phyloP scores from a whole-genome alignment of 1,139 yeast genomes.

The Sugiyamaella pinicola region DNA sequence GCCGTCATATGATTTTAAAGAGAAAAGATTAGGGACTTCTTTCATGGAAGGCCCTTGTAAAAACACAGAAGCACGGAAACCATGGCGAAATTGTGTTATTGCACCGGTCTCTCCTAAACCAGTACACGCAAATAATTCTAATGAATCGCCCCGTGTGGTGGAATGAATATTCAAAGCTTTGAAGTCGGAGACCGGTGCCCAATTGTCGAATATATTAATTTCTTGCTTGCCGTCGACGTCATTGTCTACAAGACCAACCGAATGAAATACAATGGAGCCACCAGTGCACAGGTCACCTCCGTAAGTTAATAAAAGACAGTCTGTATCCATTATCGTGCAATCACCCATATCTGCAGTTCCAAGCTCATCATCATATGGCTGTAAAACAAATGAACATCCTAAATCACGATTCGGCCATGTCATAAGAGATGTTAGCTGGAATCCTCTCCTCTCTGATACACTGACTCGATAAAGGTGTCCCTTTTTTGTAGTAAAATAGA shows the following conservation, averaged over 20 bases:
- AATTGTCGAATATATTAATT: slow-evolving; percentile 43
- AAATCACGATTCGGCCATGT: slow-evolving; percentile 21
- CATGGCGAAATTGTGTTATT: slow-evolving; percentile 47
- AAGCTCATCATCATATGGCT: slow-evolving; percentile 24
- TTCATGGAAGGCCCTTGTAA: slow-evolving; percentile 31
- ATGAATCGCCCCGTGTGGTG: slow-evolving; percentile 26
- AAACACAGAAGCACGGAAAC: slow-evolving; percentile 43
- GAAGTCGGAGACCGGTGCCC: slow-evolving; percentile 55
- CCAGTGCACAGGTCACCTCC: slow-evolving; percentile 31
- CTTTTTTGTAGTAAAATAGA: slow-evolving; percentile 27
- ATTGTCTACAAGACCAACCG: neutral
- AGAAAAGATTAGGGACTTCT: slow-evolving; percentile 31
- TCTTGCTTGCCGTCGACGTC: slow-evolving; percentile 24
- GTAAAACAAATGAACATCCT: slow-evolving; percentile 28
- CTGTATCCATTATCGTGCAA: slow-evolving; percentile 16
- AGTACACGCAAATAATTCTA: slow-evolving; percentile 54
- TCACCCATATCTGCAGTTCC: slow-evolving; percentile 11
- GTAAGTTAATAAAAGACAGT: slow-evolving; percentile 24
- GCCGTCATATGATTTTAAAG: slow-evolving; percentile 29
- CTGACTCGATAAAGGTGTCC: slow-evolving; percentile 24
- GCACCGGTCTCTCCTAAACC: slow-evolving; percentile 49
- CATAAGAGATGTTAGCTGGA: slow-evolving; percentile 12
- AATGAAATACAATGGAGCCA: slow-evolving; percentile 23
- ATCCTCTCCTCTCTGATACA: slow-evolving; percentile 18
- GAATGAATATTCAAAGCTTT: slow-evolving; percentile 29